A percentile compares a stretch with the other conserved stretches of the same genome.
phyloP scores from a whole-genome alignment of 1,139 yeast genomes.

The Yamadazyma pseudoaaseri region DNA sequence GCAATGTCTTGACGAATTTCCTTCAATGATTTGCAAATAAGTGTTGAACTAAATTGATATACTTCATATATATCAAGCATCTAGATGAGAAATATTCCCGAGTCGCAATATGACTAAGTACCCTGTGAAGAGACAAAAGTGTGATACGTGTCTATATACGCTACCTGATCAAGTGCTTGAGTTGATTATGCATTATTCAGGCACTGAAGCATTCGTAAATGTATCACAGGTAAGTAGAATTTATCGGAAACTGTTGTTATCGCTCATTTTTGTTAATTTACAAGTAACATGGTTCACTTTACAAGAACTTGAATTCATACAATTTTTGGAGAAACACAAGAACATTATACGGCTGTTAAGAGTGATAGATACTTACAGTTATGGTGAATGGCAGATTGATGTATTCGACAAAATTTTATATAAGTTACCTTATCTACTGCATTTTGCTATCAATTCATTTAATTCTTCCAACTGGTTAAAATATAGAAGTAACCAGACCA shows the following conservation, averaged over 20 bases:
- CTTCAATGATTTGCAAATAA: conserved; percentile 2
- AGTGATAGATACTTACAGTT: conserved; percentile 33
- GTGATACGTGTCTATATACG: conserved; percentile 4
- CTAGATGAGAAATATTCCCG: not conserved
- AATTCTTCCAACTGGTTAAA: conserved; percentile 45
- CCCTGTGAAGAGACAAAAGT: conserved; percentile 7
- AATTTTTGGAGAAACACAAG: conserved; percentile 12
- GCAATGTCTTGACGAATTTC: conserved; percentile 13
- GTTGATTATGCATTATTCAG: conserved; percentile 19
- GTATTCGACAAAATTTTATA: conserved; percentile 22
- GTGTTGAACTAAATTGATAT: not conserved
- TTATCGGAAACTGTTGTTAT: conserved; percentile 20
- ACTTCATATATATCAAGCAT: conserved; percentile 2
- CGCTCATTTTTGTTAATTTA: conserved; percentile 23
- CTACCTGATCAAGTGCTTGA: conserved; percentile 31
- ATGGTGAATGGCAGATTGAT: conserved; percentile 44
- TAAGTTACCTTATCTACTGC: conserved; percentile 21
- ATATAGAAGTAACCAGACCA: conserved; percentile 23
- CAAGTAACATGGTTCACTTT: conserved; percentile 33
- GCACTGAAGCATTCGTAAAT: conserved; percentile 22
- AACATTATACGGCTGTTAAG: conserved; percentile 21
- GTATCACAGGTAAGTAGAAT: conserved; percentile 21
- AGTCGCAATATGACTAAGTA: conserved; percentile 1
- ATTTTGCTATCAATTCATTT: conserved; percentile 29
- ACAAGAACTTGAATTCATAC: conserved; percentile 13